Base-by-base conservation (phyloP, 2,329 filamentous ascomycete species). In the Fusarium keratoplasticum region DNA sequence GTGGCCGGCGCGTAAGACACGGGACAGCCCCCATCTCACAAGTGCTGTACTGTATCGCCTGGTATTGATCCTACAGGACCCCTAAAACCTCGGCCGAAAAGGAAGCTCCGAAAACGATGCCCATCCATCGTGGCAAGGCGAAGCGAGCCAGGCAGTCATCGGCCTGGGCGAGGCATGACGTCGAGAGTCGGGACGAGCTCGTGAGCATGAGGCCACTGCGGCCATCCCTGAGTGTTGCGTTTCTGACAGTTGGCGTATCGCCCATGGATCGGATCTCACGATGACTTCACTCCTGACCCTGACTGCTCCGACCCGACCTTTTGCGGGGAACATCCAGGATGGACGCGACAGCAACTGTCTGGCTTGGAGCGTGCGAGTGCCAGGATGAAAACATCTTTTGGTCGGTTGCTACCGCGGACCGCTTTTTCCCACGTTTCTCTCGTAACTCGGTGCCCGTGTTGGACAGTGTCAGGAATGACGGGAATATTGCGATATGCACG, bases 401-500 rank as follows among this genome's bases (percentile, higher is more conserved):
- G 47, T 75, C 72, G 72, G 72, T 63, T 73, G 72, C 69, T 70
- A 71, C 69, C 61, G 63, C 63, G 69, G 60, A 55, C 72, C 72
- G 75, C 72, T 75, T 75, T 75, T 75, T 75, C 64, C 69, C 67
- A 73, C 61, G 66, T 69, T 72, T 72, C 35, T 55, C 47, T 58
- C 55, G 35, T 42, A 62, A 62, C 29, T 35, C 20, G 35, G 20
- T 61, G 59, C 59, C 69, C 61, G 60, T 33, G 52, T 52, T 61
- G 27, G 59, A 50, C 58, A 44, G 71, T 66, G 60, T 54, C 65
- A 73, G 61, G 66, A 77, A 78, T 77, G 75, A 67, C 60, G 57
- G 69, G 69, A 67, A 72, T 60, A 78, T 73, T 77, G 71, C 59
- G 74, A 77, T 77, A 62, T 67, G 72, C 71, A 40, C 40, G 58